phyloP scores from a whole-genome alignment of 2,329 filamentous ascomycete genomes.

The Phyllosticta citribraziliensis region DNA sequence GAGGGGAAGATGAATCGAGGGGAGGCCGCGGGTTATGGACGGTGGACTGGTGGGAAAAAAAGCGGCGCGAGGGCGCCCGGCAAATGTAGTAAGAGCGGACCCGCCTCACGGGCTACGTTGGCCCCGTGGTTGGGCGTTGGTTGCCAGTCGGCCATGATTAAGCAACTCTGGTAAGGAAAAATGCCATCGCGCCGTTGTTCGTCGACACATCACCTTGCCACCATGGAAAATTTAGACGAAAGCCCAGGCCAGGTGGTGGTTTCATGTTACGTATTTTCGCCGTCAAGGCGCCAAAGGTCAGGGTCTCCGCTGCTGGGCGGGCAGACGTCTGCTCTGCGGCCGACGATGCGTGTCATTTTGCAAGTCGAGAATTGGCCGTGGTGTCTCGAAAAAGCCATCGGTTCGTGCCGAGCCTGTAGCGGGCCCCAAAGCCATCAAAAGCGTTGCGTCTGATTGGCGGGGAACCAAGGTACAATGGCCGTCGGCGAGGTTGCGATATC shows the following conservation, averaged over 20 bases:
- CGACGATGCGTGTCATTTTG: too few species aligned
- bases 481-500: not conserved
- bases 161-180: conserved; percentile 1
- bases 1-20: conserved; percentile 6
- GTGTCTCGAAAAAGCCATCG: not conserved
- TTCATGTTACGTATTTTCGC: conserved; percentile 8
- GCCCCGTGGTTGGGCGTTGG: not conserved
- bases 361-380: not conserved
- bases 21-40: conserved; percentile 3
- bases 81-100: not conserved
- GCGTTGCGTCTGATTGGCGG: not conserved
- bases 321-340: not conserved
- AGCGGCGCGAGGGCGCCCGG: not conserved
- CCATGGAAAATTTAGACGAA: conserved; percentile 1
- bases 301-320: not conserved
- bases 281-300: conserved; percentile 1
- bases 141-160: not conserved
- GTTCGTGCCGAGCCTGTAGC: not conserved
- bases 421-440: not conserved
- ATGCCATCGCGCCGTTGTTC: not conserved
- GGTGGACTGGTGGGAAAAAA: conserved; percentile 1
- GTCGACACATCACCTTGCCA: not conserved
- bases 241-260: conserved; percentile 7
- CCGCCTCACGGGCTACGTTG: not conserved
- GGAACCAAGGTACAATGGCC: not conserved